Evolutionary conservation across 139 green algal species (phyloP), one percentile per base, ranked within the genome.

Genomic region (Picocystis salinarum): DNA sequence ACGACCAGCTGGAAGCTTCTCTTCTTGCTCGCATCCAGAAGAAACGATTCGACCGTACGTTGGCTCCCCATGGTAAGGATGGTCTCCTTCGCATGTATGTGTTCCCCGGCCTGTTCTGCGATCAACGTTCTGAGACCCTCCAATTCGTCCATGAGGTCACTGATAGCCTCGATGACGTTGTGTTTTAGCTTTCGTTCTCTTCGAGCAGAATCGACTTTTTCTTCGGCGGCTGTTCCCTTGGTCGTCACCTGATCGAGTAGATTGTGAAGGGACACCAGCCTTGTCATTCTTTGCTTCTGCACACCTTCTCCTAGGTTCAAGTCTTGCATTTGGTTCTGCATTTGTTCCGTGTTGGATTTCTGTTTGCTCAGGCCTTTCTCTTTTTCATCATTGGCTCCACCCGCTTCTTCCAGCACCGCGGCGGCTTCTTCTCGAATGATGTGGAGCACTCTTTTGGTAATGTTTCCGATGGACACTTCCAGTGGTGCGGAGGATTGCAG

Each of bases 381-480:
- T n/a, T n/a, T n/a, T n/a, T n/a, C n/a, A n/a, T n/a, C n/a, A n/a
- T n/a, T n/a, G n/a, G n/a, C n/a, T n/a, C n/a, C n/a, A n/a, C n/a
- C n/a, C n/a, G n/a, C n/a, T n/a, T n/a, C n/a, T n/a, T n/a, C n/a
- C n/a, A n/a, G n/a, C n/a, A n/a, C n/a, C n/a, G n/a, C n/a, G n/a
- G n/a, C 48, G 6, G 54, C 59, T 56, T 95, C 83, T 46, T 95
- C 86, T 1, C 86, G 69, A 19, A 95, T 86, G 24, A 93, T 74
- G 40, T 92, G 74, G 64, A 96, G 59, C 10, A 93, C 75, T 3
- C 85, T 67, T 15, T 81, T 62, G 19, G 85, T 73, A 4, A 93
- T 77, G 63, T 95, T 95, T 50, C 85, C 85, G 6, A 93, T 77
- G 0, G 74, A 69, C 34, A 95, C 67, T 66, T 94, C 85, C n/a